Evolutionary conservation across 2,329 filamentous ascomycete genomes (phyloP), one percentile per base, ranked within the genome.

Genomic region (Ophiostoma ips): DNA sequence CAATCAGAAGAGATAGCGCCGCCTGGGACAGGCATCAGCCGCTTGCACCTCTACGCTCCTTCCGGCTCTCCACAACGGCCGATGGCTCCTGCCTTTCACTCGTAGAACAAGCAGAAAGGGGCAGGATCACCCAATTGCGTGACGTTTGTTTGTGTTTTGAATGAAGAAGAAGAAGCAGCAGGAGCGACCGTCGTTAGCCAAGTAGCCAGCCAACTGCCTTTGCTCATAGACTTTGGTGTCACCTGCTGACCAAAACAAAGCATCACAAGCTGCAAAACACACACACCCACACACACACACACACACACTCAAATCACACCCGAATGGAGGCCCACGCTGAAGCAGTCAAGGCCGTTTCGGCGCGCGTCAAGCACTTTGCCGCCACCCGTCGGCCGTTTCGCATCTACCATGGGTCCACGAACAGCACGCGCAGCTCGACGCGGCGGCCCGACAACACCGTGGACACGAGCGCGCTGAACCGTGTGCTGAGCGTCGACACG

Each of bases 381-480:
- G 58, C 63, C 3, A 60, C 57, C 8, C 62, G 66, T 52, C 62
- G 68, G 59, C 75, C 81, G 2, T 88, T 85, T 64, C 74, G 83
- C n/a, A 81, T 88, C 60, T 84, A 79, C 58, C 84, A 88, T 64
- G 84, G 84, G 53, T 79, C 81, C 0, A 87, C 84, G 24, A 87
- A 86, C 66, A 85, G 79, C 63, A 88, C 84, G 35, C 79, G 84
- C 8, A 72, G 73, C 24, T 71, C 71, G 8, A 65, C 68, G 18
- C 70, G 70, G 30, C 64, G 63, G 43, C 60, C 63, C 12, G 70
- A 71, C 60, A 76, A 75, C 57, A 75, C 78, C 10, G 70, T 89
- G 50, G 81, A 87, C 62, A 87, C 81, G 35, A 82, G 79, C 63
- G 59, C 61, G 4, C 72, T 89, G 10, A 72, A 69, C 55, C 71